These are phyloP conservation scores for Phytophthora ramorum DNA, from an alignment of 352 stramenopile species.

Conservation along the genomic window DNA sequence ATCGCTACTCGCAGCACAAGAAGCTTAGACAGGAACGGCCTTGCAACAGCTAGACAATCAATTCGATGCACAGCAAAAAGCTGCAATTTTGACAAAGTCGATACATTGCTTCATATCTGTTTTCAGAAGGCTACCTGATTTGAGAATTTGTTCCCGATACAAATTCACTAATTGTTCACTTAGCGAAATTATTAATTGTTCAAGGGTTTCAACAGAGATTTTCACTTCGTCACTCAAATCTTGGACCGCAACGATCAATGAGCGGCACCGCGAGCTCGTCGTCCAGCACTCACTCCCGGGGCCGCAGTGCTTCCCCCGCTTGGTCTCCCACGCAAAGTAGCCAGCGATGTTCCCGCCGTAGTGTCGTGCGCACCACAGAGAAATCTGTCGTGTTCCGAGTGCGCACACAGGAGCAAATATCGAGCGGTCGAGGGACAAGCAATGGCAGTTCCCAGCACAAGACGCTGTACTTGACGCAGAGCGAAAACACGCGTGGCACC, in stretches of 20 bases:
- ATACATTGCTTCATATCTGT: conserved; percentile 9
- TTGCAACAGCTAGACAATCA: conserved; percentile 16
- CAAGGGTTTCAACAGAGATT: not conserved
- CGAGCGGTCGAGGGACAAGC: conserved; percentile 5
- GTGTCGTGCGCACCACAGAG: conserved; percentile 34
- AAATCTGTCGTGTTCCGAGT: conserved; percentile 44
- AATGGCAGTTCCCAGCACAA: conserved; percentile 12
- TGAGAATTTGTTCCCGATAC: not conserved
- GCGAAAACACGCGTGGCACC: not conserved
- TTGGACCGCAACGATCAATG: conserved; percentile 11
- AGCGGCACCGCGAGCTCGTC: conserved; percentile 28
- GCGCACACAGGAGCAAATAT: conserved; percentile 33
- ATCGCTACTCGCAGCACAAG: too few relatives aligned
- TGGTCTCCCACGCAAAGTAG: conserved; percentile 18
- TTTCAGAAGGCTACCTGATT: not conserved
- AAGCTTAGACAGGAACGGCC: conserved; percentile 8
- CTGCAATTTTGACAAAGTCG: conserved; percentile 17
- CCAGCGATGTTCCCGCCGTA: not conserved
- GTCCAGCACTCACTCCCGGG: conserved; percentile 21
- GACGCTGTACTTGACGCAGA: conserved; percentile 12
- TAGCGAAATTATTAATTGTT: not conserved
- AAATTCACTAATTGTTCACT: not conserved
- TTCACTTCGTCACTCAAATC: conserved; percentile 3
- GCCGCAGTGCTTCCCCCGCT: conserved; percentile 5
- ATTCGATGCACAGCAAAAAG: conserved; percentile 19